Base-by-base conservation (phyloP, 352 stramenopile genomes). In the Globisporangium abappressorium region DNA sequence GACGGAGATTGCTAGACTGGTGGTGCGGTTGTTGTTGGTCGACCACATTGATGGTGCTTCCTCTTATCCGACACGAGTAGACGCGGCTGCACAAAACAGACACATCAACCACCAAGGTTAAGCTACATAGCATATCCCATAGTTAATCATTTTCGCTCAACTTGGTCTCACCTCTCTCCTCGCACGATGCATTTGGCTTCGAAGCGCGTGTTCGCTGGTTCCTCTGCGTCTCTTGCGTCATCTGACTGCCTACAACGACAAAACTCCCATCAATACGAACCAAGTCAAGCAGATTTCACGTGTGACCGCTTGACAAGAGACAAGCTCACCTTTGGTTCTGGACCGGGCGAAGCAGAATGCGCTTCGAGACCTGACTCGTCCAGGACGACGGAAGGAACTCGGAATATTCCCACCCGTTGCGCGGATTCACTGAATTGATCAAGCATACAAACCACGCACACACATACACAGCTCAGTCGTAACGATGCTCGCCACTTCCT, bases 311-410 rank as follows among this genome's bases (percentile, higher is more conserved):
- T 11, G 33, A n/a, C 12, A 24, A 41, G 5, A 30, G 3, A 38
- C 26, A 6, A 41, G 15, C 18, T 6, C 24, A 41, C 60, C 54
- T 62, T 5, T 36, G n/a, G 8, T 6, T 2, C 0, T 34, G 33
- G 18, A 53, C 46, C 18, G 64, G 24, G 3, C 79, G 81, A 33
- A 92, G 67, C 53, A 87, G 58, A 36, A 92, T 86, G n/a, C 82
- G 69, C 66, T 87, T 91, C 20, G 73, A 77, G 12, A 92, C 84
- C 70, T 91, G 82, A 12, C 66, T 81, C 14, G 73, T 83, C 84
- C 84, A 92, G 8, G 79, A 88, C 28, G 81, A 81, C 24, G 82
- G 84, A 68, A 92, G 69, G 51, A 72, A 86, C 62, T 92, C 84
- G 12, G 71, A 41, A 51, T 74, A 66, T 2, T 91, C 84, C 81